Evolutionary conservation across 2,329 filamentous ascomycete genomes (phyloP), one percentile per base, ranked within the genome.

Genomic region (Claviceps digitariae): DNA sequence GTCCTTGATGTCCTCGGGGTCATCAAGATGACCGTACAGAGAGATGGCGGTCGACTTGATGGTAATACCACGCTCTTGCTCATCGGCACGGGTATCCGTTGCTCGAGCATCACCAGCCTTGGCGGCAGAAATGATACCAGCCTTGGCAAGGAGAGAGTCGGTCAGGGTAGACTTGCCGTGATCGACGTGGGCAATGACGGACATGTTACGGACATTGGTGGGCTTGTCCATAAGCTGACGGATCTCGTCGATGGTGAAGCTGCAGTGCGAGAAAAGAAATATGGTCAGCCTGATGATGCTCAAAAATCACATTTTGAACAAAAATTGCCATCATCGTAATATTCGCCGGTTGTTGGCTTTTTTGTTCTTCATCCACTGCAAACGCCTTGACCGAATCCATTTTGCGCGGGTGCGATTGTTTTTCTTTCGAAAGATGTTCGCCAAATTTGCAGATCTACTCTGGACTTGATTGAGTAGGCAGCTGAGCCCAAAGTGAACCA

Each of bases 31-130:
- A 69, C 88, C 90, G 77, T 93, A 98, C 69, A 98, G 84, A 64
- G 94, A 97, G 78, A 98, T 98, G 75, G 94, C 93, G 59, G 93
- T 98, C 55, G 93, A 98, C 86, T 98, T 98, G 85, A 98, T 98
- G 67, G 93, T 98, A 69, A 98, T 96, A 84, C 93, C 90, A 85
- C 93, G 90, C 74, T 98, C 93, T 80, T 98, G 93, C 75, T 98
- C 93, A 73, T 98, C 93, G 62, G 86, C 77, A 76, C 93, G 87
- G 61, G 93, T 98, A 76, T 98, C 93, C 67, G 90, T 98, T 72
- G 91, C 94, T 75, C 93, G 86, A 63, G 86, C 84, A 72, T 95
- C 89, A 75, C 93, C 93, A 67, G 93, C 93, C 79, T 97, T 97
- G 67, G 89, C 89, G 66, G 89, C 87, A 66, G 93, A 97, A 72